Evolutionary conservation across 2,329 filamentous ascomycete genomes (phyloP), one percentile per base, ranked within the genome.

Genomic region (Fusarium sp.): DNA sequence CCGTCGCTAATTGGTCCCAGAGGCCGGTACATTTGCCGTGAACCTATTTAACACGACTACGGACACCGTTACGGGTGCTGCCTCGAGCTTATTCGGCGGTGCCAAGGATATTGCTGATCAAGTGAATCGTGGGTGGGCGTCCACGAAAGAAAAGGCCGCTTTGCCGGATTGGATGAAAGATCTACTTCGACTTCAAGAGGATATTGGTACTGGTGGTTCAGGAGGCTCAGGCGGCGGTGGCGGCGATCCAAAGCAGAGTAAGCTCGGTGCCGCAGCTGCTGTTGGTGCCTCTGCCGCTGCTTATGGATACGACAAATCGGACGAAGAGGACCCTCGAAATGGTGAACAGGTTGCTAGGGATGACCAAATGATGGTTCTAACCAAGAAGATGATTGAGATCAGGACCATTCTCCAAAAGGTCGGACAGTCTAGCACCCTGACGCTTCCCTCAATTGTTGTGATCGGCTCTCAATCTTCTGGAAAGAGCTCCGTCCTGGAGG

Each of bases 311-410:
- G 89, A 93, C 22, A 84, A 90, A 58, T 87, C 89, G 3, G 80
- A 83, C 39, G 88, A 91, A 35, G 88, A 95, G 35, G 88, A 90
- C 67, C 79, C 84, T 6, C 84, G 89, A 56, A 82, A 84, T 10
- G 83, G 82, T 20, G 88, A 90, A 56, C 89, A 92, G 75, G 84
- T 86, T 48, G 92, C 93, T 19, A 89, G 89, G 74, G 96, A 99
- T 74, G 96, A 99, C 77, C 96, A 99, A 79, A 99, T 99, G 95
- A 99, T 99, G 96, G 86, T 97, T 71, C 83, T 99, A 75, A 99
- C 96, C 3, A 95, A 96, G 82, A 98, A 98, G 82, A 99, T 99
- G 96, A 99, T 99, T 75, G 96, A 99, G 82, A 98, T 99, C 58
- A 87, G 96, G 71, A 94, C 90, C 71, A 93, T 99, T 57, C 84